These are phyloP conservation scores for thale cress (Arabidopsis thaliana) DNA, from an alignment of 345 rosid genomes.

Conservation along the genomic window DNA sequence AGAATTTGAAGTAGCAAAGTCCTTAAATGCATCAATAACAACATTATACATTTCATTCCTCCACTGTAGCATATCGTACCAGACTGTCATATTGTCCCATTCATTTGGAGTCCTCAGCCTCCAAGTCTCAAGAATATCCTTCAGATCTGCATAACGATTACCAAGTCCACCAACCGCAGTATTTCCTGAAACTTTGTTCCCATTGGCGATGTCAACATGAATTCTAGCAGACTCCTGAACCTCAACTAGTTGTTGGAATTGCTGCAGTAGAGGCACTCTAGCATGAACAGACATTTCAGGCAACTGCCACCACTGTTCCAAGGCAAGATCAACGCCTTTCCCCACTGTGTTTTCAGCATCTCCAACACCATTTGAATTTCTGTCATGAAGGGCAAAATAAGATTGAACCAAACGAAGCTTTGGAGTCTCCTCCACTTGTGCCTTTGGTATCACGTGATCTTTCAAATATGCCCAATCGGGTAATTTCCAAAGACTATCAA, in stretches of 20 bases:
- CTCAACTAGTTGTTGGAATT: slow-evolving; percentile 97
- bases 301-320: slow-evolving; percentile 99
- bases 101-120: slow-evolving; percentile 97
- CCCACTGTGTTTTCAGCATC: slow-evolving; percentile 93
- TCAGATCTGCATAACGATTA: slow-evolving; percentile 88
- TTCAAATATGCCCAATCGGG: slow-evolving; percentile 96
- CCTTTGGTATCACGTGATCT: slow-evolving; percentile 97
- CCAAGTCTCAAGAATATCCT: slow-evolving; percentile 98
- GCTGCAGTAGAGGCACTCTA: slow-evolving; percentile 93
- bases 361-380: slow-evolving; percentile 72
- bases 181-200: slow-evolving; percentile 73
- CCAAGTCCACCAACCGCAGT: slow-evolving; percentile 73
- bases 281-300: slow-evolving; percentile 99
- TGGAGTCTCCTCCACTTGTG: slow-evolving; percentile 99
- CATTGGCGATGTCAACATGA: slow-evolving; percentile 86
- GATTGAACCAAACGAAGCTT: slow-evolving; percentile 93
- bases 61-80: slow-evolving; percentile 99
- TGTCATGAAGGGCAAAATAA: slow-evolving; percentile 91
- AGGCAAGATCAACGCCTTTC: slow-evolving; percentile 95
- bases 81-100: slow-evolving; percentile 96
- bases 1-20: slow-evolving; percentile 66
- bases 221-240: slow-evolving; percentile 96
- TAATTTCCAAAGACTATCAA: slow-evolving; percentile 92
- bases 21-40: slow-evolving; percentile 95
- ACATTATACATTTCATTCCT: slow-evolving; percentile 96